Evolutionary conservation across 495 filamentous ascomycete species (phyloP), one percentile per base, ranked within the genome.

Genomic region (Filosporella fistucella): DNA sequence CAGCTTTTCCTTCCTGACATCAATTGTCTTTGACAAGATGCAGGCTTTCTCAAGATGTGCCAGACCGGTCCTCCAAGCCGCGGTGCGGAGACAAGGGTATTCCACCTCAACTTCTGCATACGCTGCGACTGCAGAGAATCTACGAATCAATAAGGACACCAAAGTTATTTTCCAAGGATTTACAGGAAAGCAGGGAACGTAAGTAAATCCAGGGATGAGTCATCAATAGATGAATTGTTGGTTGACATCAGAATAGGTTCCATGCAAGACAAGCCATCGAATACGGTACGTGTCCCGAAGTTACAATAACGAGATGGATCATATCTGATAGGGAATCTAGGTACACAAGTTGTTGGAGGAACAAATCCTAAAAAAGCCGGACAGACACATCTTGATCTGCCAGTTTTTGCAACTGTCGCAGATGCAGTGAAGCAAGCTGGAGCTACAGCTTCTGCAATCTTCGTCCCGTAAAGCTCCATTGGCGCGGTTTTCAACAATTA

Each of bases 341-440:
- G 91, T 57, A 97, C 93, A 45, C 91, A 95, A 63, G 89, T 99
- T 58, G 89, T 99, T 54, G 93, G 93, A 65, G 93, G 93, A 61
- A 96, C 89, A 64, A 97, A 96, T 72, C 93, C 93, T 60, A 97
- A 95, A 80, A 99, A 99, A 74, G 93, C 93, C 55, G 93, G 93
- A 57, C 70, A 78, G 44, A 79, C 72, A 56, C 93, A 99, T 74
- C 81, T 99, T 44, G 91, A 85, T 63, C 85, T 83, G 49, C 93
- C 93, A 14, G 94, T 99, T 55, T 99, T 97, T 69, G 86, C 77
- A 45, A 93, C 79, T 54, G 94, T 99, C 47, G 65, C 66, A 47
- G 91, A 97, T 46, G 93, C 91, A 48, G 78, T 95, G 50, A 94
- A 91, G 76, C 70, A 90, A 71, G 94, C 89, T 36, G 89, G 90